phyloP scores from a whole-genome alignment of 1,139 yeast genomes.

The Suhomyces chickasaworum region DNA sequence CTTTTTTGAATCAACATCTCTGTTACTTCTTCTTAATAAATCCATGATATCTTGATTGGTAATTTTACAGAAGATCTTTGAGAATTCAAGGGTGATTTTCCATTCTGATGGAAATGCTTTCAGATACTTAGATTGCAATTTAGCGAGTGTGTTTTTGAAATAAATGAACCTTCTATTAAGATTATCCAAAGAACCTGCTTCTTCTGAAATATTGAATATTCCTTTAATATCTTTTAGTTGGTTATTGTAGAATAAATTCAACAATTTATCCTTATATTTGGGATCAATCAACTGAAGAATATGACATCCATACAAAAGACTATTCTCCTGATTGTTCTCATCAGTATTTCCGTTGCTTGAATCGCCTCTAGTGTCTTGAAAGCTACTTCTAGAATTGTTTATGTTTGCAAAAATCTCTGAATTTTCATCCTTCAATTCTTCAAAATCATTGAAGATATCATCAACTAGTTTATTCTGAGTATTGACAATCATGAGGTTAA shows the following conservation, averaged over 20 bases:
- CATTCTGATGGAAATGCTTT: constrained; percentile 68
- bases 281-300: constrained; percentile 69
- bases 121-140: constrained; percentile 55
- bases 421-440: constrained; percentile 30
- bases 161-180: constrained; percentile 78
- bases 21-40: constrained; percentile 15
- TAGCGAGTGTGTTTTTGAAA: constrained; percentile 68
- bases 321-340: background rate
- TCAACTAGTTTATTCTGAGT: constrained; percentile 68
- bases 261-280: constrained; percentile 60
- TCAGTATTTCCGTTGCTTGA: background rate
- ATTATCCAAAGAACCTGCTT: constrained; percentile 93
- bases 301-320: constrained; percentile 62
- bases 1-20: constrained; percentile 14
- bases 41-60: constrained; percentile 65
- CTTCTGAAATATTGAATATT: constrained; percentile 78
- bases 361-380: constrained; percentile 4
- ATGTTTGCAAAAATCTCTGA: background rate
- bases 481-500: constrained; percentile 63
- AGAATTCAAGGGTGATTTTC: constrained; percentile 65
- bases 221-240: constrained; percentile 72
- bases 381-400: constrained; percentile 6
- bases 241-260: constrained; percentile 72
- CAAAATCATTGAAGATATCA: constrained; percentile 76
- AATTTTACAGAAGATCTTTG: constrained; percentile 63